Conservation (phyloP, 75 land plant genomes). For the Ceratopteris richardii region DNA sequence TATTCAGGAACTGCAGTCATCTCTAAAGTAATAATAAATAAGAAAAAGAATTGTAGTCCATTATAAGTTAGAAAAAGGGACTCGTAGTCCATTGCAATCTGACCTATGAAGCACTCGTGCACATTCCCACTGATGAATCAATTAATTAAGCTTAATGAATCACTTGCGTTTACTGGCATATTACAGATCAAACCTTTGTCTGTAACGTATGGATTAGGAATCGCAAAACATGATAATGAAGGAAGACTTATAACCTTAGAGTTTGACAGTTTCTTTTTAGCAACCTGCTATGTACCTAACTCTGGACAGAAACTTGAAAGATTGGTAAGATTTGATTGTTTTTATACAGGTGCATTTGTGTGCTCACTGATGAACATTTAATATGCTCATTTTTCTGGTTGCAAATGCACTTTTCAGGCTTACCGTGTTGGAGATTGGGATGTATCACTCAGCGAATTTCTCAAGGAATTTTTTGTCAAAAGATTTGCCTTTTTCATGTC, state of each 20-base stretch:
- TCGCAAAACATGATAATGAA: constrained; percentile 76
- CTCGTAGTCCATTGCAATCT: too few relatives aligned
- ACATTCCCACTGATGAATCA: background rate
- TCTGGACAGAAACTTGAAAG: constrained; percentile 83
- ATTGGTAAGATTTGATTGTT: constrained; percentile 41
- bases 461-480: constrained; percentile 50
- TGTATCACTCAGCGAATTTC: constrained; percentile 57
- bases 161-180: too few relatives aligned
- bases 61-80: too few relatives aligned
- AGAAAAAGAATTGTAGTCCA: background rate
- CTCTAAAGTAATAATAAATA: constrained; percentile 64
- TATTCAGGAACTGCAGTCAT: constrained; percentile 92
- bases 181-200: constrained; percentile 82
- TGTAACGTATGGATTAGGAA: constrained; percentile 76
- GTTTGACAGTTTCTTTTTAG: constrained; percentile 59
- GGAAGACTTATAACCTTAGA: constrained; percentile 84
- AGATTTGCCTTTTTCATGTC: too few relatives aligned
- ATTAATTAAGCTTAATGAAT: too few relatives aligned
- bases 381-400: background rate
- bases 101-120: too few relatives aligned
- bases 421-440: constrained; percentile 83
- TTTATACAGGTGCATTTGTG: constrained; percentile 3
- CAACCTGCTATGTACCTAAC: constrained; percentile 76
- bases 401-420: constrained; percentile 21
- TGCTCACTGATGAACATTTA: background rate